Percentiles rank a stretch among this genome's conserved stretches.
Evolutionary conservation across 495 filamentous ascomycete species (phyloP).

Genomic region (Aspergillus kassunensis): DNA sequence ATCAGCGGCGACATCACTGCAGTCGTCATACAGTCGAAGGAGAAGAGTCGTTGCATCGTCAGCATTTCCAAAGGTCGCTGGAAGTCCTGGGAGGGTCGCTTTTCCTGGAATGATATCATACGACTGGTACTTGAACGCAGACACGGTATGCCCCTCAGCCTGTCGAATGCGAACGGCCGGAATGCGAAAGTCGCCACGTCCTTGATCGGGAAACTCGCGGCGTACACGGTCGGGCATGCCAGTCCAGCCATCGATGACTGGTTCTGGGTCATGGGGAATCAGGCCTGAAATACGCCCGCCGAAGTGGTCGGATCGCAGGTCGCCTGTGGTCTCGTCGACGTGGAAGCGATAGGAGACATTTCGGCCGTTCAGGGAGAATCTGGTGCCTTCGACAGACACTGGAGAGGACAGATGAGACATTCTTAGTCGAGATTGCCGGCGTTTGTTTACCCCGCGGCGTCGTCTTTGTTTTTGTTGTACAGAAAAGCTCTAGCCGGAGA

Average conservation of each 20-base stretch:
- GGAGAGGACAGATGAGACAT: not conserved
- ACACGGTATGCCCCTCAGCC: constrained; percentile 46
- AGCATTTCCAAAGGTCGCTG: constrained; percentile 45
- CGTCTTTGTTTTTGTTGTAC: too few relatives aligned
- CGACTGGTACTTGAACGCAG: constrained; percentile 44
- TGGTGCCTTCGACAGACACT: constrained; percentile 39
- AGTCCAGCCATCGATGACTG: constrained; percentile 44
- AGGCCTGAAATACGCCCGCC: constrained; percentile 32
- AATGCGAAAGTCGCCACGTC: constrained; percentile 50
- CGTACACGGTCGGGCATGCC: constrained; percentile 41
- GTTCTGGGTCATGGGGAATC: constrained; percentile 38
- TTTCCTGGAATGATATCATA: constrained; percentile 43
- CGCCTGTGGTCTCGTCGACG: constrained; percentile 45
- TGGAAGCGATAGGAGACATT: constrained; percentile 52
- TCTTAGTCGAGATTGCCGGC: too few relatives aligned
- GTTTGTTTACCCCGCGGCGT: too few relatives aligned
- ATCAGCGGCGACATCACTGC: constrained; percentile 45
- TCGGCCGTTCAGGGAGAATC: constrained; percentile 46
- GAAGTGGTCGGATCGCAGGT: constrained; percentile 51
- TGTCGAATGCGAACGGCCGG: constrained; percentile 52
- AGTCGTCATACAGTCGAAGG: constrained; percentile 48
- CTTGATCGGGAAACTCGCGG: constrained; percentile 53
- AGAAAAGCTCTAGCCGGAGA: too few relatives aligned
- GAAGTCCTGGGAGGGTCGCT: constrained; percentile 42
- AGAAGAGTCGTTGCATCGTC: constrained; percentile 48